Conservation (phyloP, 1,284 basidiomycete species). For the Pseudozyma thailandica region DNA sequence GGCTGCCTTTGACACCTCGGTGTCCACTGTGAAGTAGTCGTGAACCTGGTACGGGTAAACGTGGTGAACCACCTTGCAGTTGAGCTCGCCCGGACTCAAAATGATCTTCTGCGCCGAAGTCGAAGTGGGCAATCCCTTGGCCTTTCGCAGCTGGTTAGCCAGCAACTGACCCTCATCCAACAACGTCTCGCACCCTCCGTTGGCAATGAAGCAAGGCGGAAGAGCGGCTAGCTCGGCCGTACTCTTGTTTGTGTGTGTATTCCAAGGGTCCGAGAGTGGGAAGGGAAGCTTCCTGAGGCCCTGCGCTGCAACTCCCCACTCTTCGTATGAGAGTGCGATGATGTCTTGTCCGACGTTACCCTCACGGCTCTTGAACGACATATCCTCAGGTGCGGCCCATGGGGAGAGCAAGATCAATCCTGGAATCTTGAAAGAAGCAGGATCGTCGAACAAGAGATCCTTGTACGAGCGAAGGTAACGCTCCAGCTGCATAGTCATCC, state of each 20-base stretch:
- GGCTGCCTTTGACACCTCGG: constrained; percentile 37
- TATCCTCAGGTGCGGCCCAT: constrained; percentile 41
- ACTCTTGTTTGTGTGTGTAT: constrained; percentile 44
- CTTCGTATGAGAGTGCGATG: constrained; percentile 44
- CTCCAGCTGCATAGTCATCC: constrained; percentile 57
- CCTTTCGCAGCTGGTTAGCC: constrained; percentile 51
- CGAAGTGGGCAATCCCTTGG: constrained; percentile 42
- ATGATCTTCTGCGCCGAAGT: constrained; percentile 36
- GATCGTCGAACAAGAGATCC: constrained; percentile 33
- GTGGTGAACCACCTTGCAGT: constrained; percentile 37
- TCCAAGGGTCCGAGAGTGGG: constrained; percentile 42
- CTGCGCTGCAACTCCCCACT: constrained; percentile 55
- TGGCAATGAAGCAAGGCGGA: constrained; percentile 44
- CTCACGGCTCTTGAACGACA: constrained; percentile 47
- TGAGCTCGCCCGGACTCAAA: constrained; percentile 41
- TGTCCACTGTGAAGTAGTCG: constrained; percentile 54
- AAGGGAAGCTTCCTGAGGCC: constrained; percentile 30
- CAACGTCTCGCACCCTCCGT: constrained; percentile 41
- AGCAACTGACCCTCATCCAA: constrained; percentile 50
- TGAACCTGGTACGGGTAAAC: constrained; percentile 38
- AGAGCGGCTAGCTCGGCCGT: constrained; percentile 30
- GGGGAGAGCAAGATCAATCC: constrained; percentile 59
- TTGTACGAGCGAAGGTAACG: constrained; percentile 60
- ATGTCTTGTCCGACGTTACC: constrained; percentile 53
- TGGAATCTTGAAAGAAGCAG: constrained; percentile 29